Conservation (phyloP, 352 stramenopile genomes). For the Phytophthora pluvialis region DNA sequence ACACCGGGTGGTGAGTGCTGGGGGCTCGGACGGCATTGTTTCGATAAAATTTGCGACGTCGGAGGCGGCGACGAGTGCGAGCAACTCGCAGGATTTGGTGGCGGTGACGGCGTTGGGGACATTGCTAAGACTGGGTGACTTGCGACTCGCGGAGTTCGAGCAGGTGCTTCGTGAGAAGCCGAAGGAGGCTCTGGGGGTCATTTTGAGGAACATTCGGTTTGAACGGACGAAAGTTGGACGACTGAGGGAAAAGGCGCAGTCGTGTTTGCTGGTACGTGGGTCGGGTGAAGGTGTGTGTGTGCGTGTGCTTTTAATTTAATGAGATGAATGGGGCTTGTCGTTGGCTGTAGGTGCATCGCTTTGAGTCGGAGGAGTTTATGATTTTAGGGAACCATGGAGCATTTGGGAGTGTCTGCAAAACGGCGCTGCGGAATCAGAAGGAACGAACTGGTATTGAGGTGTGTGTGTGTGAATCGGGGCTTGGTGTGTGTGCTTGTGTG, state of each 20-base stretch:
- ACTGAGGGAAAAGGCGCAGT: conserved; percentile 23
- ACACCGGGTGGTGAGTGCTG: conserved; percentile 10
- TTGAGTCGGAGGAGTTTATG: conserved; percentile 9
- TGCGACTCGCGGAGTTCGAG: conserved; percentile 43
- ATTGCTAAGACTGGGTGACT: conserved; percentile 30
- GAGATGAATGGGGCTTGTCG: conserved; percentile 1
- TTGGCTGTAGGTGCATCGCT: conserved; percentile 25
- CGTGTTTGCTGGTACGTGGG: conserved; percentile 28
- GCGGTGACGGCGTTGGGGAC: conserved; percentile 33
- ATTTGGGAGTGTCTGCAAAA: conserved; percentile 26
- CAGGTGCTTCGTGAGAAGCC: conserved; percentile 21
- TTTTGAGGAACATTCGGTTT: conserved; percentile 38
- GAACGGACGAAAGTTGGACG: conserved; percentile 16
- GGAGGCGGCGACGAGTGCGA: conserved; percentile 3
- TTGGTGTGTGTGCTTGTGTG: background rate
- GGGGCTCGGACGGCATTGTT: conserved; percentile 20
- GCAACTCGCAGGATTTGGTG: conserved; percentile 34
- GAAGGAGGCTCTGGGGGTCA: conserved; percentile 24
- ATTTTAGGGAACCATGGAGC: conserved; percentile 32
- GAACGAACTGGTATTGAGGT: conserved; percentile 23
- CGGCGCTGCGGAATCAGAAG: background rate
- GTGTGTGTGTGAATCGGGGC: background rate
- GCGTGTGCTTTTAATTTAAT: background rate
- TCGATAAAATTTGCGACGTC: conserved; percentile 23
- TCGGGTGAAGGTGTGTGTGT: background rate